Evolutionary conservation across 768 basidiomycete genomes (phyloP).

Genomic region (Tylopilus intermedius): DNA sequence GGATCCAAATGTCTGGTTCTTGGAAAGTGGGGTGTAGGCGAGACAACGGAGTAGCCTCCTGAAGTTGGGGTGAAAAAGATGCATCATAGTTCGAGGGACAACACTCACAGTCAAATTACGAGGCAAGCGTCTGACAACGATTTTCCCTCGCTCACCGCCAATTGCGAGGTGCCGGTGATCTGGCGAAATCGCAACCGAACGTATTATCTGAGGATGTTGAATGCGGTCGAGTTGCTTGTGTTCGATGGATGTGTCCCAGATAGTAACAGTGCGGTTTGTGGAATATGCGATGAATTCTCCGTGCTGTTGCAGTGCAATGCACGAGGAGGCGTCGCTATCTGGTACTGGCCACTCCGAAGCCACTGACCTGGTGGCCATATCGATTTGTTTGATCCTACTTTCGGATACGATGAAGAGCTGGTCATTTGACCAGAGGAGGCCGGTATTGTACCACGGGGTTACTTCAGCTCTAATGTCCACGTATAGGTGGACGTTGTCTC

Average conservation of each 20-base stretch:
- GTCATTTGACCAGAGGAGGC: slow-evolving; percentile 5
- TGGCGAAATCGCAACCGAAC: background rate
- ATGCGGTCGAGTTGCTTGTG: background rate
- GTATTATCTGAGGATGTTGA: background rate
- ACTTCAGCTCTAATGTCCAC: background rate
- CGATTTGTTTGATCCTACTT: background rate
- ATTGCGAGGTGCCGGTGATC: background rate
- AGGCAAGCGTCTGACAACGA: background rate
- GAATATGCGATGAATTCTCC: background rate
- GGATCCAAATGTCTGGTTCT: background rate
- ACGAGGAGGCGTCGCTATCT: background rate
- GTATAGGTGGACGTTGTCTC: background rate
- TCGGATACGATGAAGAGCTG: background rate
- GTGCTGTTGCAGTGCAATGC: background rate
- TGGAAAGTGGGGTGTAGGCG: background rate
- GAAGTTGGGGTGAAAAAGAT: no score
- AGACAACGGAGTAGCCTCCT: background rate
- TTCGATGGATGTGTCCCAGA: slow-evolving; percentile 2
- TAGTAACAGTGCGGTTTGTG: background rate
- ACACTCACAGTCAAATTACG: no score
- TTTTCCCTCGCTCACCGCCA: background rate
- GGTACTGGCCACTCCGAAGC: background rate
- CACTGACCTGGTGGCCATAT: background rate
- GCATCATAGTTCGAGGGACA: no score
- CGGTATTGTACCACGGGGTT: slow-evolving; percentile 2